Percentiles rank a stretch among this genome's conserved stretches.
Conservation (phyloP, 108 stramenopile species). For the Skeletonema marinoi region DNA sequence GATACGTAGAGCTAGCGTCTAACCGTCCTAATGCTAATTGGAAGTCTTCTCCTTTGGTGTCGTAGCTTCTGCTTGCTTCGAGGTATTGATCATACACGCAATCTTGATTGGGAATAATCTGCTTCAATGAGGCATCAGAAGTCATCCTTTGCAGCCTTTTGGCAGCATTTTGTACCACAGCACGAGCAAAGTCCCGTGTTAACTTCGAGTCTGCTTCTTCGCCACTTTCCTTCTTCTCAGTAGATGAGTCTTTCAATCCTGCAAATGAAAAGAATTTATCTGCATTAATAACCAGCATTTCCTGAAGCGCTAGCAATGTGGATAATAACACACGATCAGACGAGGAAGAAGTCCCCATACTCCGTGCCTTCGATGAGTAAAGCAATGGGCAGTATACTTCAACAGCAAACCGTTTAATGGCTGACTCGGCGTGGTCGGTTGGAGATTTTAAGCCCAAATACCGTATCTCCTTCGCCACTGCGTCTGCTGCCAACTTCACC, state of each 20-base stretch:
- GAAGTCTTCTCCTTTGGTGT: constrained; percentile 8
- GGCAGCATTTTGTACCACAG: constrained; percentile 1
- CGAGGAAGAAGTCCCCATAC: not conserved
- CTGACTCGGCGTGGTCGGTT: not conserved
- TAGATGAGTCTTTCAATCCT: not conserved
- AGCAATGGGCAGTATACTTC: not conserved
- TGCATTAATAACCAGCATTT: constrained; percentile 17
- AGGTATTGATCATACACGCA: constrained; percentile 1
- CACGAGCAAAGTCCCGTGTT: not conserved
- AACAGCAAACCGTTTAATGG: not conserved
- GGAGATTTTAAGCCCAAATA: not conserved
- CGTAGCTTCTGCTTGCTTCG: constrained; percentile 2
- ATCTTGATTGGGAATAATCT: not conserved
- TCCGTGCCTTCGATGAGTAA: constrained; percentile 1
- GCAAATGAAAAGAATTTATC: not conserved
- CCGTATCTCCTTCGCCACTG: not conserved
- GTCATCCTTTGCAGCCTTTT: not conserved
- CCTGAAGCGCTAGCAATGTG: constrained; percentile 23
- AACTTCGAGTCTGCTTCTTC: not conserved
- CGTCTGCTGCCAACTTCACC: not conserved
- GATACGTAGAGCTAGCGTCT: constrained; percentile 1
- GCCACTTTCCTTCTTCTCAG: not conserved
- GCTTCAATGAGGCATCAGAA: not conserved
- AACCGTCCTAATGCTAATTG: constrained; percentile 9
- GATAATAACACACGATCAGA: constrained; percentile 14